Conservation (phyloP, 352 stramenopile genomes). For the Pythium vanterpoolii region DNA sequence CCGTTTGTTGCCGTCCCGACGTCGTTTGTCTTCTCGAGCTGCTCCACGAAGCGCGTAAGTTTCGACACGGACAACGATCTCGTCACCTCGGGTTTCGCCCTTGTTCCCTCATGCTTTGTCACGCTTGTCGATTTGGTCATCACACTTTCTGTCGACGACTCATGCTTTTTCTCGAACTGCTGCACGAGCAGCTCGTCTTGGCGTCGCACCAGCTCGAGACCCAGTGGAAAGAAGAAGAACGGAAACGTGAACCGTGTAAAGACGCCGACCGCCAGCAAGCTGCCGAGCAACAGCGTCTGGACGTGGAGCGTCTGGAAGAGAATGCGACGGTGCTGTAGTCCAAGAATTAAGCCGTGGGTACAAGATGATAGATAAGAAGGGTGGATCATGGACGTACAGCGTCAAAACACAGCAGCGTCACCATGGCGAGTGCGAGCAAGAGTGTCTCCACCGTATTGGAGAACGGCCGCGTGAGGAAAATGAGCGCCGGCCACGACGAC, state of each 20-base stretch:
- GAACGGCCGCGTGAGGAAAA: constrained; percentile 73
- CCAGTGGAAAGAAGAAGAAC: constrained; percentile 76
- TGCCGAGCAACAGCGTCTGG: constrained; percentile 59
- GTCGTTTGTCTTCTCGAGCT: not conserved
- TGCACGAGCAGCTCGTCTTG: constrained; percentile 39
- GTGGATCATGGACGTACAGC: constrained; percentile 23
- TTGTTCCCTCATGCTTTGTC: too few species aligned
- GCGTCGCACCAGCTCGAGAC: constrained; percentile 53
- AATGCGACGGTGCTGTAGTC: constrained; percentile 36
- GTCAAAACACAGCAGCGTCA: constrained; percentile 42
- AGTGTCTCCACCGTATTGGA: constrained; percentile 79
- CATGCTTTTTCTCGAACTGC: constrained; percentile 28
- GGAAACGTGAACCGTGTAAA: constrained; percentile 85
- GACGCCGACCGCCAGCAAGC: constrained; percentile 60
- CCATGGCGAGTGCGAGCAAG: constrained; percentile 55
- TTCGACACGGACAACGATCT: too few species aligned
- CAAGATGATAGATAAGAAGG: not conserved
- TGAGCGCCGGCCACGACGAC: constrained; percentile 63
- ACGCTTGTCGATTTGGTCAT: not conserved
- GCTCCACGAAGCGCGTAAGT: not conserved
- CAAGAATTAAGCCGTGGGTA: not conserved
- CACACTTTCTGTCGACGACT: not conserved
- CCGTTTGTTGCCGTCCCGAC: not conserved
- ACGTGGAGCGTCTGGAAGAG: constrained; percentile 30
- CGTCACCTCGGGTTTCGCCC: too few species aligned